Evolutionary conservation across 257 asterid genomes (phyloP).

Genomic region (Solanum ahanhuiri): DNA sequence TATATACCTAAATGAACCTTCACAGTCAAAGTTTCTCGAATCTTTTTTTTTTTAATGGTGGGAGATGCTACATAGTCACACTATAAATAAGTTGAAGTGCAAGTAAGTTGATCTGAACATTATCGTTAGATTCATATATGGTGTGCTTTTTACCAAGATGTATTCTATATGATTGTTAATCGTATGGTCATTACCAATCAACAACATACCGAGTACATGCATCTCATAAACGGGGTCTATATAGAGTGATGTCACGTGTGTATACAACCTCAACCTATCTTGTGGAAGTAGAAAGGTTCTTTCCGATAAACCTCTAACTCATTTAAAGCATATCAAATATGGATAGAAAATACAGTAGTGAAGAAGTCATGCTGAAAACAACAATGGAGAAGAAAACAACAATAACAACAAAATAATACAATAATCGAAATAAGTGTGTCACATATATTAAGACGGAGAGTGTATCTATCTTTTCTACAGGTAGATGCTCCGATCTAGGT

Average conservation of each 20-base stretch:
- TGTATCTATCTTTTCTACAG: background rate
- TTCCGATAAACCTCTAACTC: background rate
- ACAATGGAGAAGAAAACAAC: background rate
- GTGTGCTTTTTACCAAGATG: background rate
- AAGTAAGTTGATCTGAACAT: background rate
- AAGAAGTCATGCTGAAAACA: background rate
- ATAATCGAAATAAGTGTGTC: background rate
- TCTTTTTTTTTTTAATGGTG: too few species aligned
- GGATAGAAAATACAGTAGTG: background rate
- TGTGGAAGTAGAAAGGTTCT: accelerated
- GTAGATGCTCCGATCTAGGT: background rate
- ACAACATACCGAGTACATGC: background rate
- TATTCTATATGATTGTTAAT: too few species aligned
- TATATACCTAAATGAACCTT: background rate
- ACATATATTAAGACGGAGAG: too few species aligned
- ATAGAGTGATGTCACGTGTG: background rate
- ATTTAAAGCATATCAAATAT: background rate
- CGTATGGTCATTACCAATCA: background rate
- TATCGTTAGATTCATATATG: too few species aligned
- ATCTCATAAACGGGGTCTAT: background rate
- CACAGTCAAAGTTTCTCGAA: too few species aligned
- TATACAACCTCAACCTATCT: too few species aligned
- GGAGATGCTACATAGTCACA: background rate
- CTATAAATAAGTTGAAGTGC: background rate
- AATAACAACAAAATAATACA: background rate